phyloP scores from a whole-genome alignment of 495 filamentous ascomycete species.

The Neurospora cerealis region DNA sequence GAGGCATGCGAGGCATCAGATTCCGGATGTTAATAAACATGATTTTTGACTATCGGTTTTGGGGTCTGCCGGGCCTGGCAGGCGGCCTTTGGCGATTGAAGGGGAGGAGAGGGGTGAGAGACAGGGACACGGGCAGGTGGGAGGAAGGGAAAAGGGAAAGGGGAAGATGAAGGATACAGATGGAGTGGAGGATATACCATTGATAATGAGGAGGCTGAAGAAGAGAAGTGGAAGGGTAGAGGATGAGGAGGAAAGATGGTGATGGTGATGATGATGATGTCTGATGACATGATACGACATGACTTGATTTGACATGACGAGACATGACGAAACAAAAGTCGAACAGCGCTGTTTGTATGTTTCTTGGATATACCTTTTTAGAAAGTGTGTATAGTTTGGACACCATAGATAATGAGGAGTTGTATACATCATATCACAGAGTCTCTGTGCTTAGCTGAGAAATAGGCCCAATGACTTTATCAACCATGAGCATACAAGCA shows the following conservation, averaged over 20 bases:
- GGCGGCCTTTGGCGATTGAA: background rate
- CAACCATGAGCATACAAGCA: too few species aligned
- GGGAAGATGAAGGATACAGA: background rate
- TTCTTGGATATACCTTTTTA: background rate
- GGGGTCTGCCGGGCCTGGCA: too few species aligned
- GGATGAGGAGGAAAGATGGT: background rate
- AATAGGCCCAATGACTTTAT: too few species aligned
- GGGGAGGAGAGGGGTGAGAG: background rate
- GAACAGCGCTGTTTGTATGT: background rate
- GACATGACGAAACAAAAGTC: background rate
- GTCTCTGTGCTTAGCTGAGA: too few species aligned
- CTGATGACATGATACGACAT: background rate
- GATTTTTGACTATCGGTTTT: background rate
- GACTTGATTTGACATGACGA: background rate
- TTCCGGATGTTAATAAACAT: conserved; percentile 33
- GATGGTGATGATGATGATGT: background rate
- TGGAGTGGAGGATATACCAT: background rate
- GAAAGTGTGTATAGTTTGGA: background rate
- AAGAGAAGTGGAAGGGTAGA: background rate
- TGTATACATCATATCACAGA: too few species aligned
- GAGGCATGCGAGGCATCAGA: conserved; percentile 23
- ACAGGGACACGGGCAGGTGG: background rate
- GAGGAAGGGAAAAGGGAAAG: background rate
- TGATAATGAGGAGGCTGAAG: background rate
- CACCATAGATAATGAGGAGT: background rate